Evolutionary conservation across 345 rosid species (phyloP).

Genomic region (Arabis hirsuta): DNA sequence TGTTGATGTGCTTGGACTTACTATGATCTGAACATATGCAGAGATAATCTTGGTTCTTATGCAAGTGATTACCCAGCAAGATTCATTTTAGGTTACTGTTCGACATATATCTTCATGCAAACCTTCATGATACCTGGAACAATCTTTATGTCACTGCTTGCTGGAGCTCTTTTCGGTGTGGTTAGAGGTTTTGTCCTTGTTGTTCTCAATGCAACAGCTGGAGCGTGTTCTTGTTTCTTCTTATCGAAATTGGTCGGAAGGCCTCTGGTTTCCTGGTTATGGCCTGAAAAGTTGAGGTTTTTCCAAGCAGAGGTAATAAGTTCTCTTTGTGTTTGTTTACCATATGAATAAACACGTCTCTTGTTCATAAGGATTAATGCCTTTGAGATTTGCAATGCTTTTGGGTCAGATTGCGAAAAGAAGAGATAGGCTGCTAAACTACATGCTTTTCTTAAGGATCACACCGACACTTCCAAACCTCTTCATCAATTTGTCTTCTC

Average conservation of each 20-base stretch:
- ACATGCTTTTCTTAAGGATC: conserved; percentile 93
- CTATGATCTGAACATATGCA: conserved; percentile 45
- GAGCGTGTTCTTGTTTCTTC: conserved; percentile 94
- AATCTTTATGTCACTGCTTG: conserved; percentile 94
- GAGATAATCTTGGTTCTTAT: conserved; percentile 79
- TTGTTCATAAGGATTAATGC: conserved; percentile 6
- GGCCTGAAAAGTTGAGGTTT: conserved; percentile 92
- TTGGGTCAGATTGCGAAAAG: conserved; percentile 71
- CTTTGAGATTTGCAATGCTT: conserved; percentile 2
- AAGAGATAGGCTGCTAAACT: conserved; percentile 87
- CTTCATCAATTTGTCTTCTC: conserved; percentile 96
- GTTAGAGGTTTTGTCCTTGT: conserved; percentile 84
- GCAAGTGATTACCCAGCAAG: conserved; percentile 77
- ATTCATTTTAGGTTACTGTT: conserved; percentile 90
- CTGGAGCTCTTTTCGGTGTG: conserved; percentile 97
- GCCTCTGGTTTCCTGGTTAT: conserved; percentile 88
- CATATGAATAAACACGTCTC: neutral
- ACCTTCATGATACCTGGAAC: conserved; percentile 99
- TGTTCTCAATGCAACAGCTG: conserved; percentile 89
- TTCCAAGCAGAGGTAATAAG: conserved; percentile 82
- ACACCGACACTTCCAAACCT: conserved; percentile 97
- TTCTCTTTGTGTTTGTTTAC: neutral
- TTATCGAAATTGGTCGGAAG: conserved; percentile 91
- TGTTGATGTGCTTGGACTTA: neutral
- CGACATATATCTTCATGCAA: conserved; percentile 98